Evolutionary conservation across 1,284 basidiomycete species (phyloP).

Genomic region (Ganoderma meredithae): DNA sequence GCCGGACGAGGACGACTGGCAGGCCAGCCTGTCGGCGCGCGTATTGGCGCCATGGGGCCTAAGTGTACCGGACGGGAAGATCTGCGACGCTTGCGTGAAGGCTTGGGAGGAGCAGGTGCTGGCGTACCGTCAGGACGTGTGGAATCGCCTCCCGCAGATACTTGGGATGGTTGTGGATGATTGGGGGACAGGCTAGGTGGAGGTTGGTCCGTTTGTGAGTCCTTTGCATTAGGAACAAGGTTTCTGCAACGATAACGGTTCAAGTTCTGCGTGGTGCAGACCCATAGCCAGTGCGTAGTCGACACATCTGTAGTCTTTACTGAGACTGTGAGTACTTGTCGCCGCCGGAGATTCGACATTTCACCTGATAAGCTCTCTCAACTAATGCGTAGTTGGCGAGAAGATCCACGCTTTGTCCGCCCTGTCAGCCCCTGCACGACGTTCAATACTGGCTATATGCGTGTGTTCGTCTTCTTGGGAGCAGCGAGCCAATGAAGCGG

Average conservation of each 20-base stretch:
- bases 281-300: background rate
- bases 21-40: background rate
- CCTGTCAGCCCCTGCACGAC: too few relatives aligned
- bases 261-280: background rate
- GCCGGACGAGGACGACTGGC: background rate
- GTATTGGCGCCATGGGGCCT: background rate
- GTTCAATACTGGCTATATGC: too few relatives aligned
- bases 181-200: background rate
- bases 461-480: too few relatives aligned
- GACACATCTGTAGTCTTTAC: background rate
- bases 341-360: background rate
- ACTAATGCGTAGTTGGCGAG: background rate
- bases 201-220: background rate
- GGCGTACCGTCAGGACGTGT: background rate
- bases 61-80: background rate
- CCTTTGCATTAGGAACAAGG: background rate
- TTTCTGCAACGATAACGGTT: background rate
- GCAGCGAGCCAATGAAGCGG: too few relatives aligned
- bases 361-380: background rate
- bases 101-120: background rate
- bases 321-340: background rate
- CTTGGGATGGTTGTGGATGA: background rate
- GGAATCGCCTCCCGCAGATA: constrained; percentile 3
- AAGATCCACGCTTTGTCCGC: background rate
- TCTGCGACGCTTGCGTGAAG: background rate